Evolutionary conservation across 768 basidiomycete genomes (phyloP), one percentile per base, ranked within the genome.

Genomic region (Strobilomyces dryophilus): DNA sequence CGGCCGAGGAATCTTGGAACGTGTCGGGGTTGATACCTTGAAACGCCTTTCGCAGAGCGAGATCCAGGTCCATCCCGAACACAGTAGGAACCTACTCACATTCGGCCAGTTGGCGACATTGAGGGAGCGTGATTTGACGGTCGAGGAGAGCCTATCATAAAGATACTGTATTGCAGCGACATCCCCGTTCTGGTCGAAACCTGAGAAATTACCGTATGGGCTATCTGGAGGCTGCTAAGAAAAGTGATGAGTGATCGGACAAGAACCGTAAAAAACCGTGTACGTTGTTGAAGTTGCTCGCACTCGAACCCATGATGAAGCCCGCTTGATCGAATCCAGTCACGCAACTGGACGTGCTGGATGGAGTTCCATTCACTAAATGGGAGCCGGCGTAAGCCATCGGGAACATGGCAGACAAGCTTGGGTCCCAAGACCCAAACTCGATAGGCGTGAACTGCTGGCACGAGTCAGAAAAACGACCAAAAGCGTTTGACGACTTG

Each of bases 301-400:
- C 80, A 35, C 88, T 89, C 3, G 81, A 81, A 9, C 87, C 90
- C 75, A 89, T 85, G 32, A 92, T 65, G 64, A 89, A 92, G 0
- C 77, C 79, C 0, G 78, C 79, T 65, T 87, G 86, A 62, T 92
- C 88, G 60, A 90, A 92, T 8, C 83, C 84, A 5, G 77, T 79
- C 12, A 84, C 83, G 65, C 92, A 95, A 1, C 79, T 68, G 11
- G 81, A 78, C 7, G 72, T 66, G 54, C 80, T 82, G 11, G 68
- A 71, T 0, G 85, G 77, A 52, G 72, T 61, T 4, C 86, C 88
- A 52, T 84, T 78, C 21, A 68, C 65, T 17, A 92, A 63, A 54
- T 76, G 74, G 0, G 88, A 89, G 6, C 92, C 92, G 7, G 80
- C 76, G 57, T 78, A 82, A 0, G 78, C 70, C 26, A 81, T 71